Evolutionary conservation across 2,329 filamentous ascomycete species (phyloP).

Genomic region (Cladorrhinum sp.): DNA sequence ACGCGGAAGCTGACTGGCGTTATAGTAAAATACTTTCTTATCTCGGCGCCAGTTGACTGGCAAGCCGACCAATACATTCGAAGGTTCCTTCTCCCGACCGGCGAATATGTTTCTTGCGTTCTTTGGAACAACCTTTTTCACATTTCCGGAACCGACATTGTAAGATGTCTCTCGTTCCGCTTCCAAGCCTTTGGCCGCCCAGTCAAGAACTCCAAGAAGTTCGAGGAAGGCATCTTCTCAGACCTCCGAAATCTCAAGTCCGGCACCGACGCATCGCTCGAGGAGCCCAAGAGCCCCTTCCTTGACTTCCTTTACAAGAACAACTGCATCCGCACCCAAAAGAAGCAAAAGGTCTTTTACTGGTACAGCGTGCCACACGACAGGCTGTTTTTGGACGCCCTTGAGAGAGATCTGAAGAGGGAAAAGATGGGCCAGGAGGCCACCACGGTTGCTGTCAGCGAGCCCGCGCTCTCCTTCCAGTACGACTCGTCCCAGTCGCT

Average conservation of each 20-base stretch:
- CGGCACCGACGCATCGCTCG: conserved; percentile 93
- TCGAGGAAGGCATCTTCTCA: conserved; percentile 99
- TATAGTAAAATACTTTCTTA: conserved; percentile 97
- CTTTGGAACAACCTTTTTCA: conserved; percentile 99
- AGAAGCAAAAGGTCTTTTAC: conserved; percentile 99
- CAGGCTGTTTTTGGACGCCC: conserved; percentile 90
- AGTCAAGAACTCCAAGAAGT: conserved; percentile 99
- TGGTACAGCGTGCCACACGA: conserved; percentile 99
- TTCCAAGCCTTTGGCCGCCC: conserved; percentile 98
- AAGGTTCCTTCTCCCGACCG: conserved; percentile 89
- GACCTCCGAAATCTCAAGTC: conserved; percentile 98
- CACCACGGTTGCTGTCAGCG: conserved; percentile 92
- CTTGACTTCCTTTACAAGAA: conserved; percentile 99
- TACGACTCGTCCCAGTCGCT: conserved; percentile 99
- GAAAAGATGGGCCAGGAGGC: conserved; percentile 99
- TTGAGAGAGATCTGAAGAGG: conserved; percentile 95
- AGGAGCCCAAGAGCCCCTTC: conserved; percentile 98
- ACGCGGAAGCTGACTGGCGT: conserved; percentile 12
- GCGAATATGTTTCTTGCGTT: conserved; percentile 98
- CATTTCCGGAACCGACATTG: conserved; percentile 98
- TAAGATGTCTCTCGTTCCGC: conserved; percentile 93
- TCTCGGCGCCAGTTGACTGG: conserved; percentile 98
- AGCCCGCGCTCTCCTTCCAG: conserved; percentile 96
- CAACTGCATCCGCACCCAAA: conserved; percentile 99
- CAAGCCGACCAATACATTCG: conserved; percentile 94